Conservation (phyloP, 176 grass and related monocot genomes). For the Musa itinerans region DNA sequence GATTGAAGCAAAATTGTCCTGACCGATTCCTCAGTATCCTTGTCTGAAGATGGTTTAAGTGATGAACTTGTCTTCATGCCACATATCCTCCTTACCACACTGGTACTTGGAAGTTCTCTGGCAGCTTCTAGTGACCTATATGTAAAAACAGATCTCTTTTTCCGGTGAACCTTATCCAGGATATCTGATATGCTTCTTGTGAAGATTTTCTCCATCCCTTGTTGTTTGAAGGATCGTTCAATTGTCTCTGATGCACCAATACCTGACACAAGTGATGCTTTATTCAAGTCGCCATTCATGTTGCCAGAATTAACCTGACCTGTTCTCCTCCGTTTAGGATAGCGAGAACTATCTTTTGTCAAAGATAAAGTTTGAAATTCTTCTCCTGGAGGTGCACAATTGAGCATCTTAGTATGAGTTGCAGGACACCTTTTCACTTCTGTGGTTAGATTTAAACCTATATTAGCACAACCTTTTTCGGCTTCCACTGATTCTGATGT, state of each 20-base stretch:
- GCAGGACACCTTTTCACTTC: constrained; percentile 14
- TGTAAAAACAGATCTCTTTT: constrained; percentile 26
- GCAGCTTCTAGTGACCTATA: constrained; percentile 6
- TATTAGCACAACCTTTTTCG: constrained; percentile 13
- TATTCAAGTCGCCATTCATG: constrained; percentile 26
- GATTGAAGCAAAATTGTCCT: not conserved
- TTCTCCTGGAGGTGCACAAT: not conserved
- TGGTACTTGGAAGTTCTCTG: not conserved
- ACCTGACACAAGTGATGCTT: constrained; percentile 15
- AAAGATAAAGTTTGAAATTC: constrained; percentile 22
- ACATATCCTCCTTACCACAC: not conserved
- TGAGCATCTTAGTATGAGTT: constrained; percentile 10
- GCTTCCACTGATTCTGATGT: not conserved
- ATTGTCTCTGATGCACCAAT: constrained; percentile 26
- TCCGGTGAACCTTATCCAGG: constrained; percentile 24
- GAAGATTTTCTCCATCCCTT: constrained; percentile 13
- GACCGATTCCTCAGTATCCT: not conserved
- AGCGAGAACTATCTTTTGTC: constrained; percentile 26
- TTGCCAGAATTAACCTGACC: constrained; percentile 32
- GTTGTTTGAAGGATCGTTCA: constrained; percentile 11
- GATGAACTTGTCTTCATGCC: not conserved
- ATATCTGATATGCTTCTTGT: constrained; percentile 28
- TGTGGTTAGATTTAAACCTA: constrained; percentile 8
- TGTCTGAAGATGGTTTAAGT: constrained; percentile 5
- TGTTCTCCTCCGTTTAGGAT: constrained; percentile 47